Conservation (phyloP, 805 yeast genomes). For the Pachysolen tannophilus region DNA sequence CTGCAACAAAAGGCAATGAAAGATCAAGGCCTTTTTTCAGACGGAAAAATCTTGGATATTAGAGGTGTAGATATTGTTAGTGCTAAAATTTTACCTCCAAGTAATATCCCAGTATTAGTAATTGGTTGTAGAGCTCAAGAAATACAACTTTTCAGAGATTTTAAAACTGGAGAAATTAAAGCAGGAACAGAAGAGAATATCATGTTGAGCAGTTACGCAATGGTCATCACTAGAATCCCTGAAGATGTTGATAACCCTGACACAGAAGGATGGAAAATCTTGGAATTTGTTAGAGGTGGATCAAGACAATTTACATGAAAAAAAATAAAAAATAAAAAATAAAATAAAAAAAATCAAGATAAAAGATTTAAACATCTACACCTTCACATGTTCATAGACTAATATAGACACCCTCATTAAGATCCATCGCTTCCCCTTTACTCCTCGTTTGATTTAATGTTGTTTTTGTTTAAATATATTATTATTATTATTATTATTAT, state of each 20-base stretch:
- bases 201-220: conserved; percentile 86
- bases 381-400: no score
- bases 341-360: not conserved
- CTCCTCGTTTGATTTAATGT: no score
- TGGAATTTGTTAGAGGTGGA: conserved; percentile 92
- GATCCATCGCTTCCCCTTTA: no score
- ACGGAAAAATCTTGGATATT: conserved; percentile 85
- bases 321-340: not conserved
- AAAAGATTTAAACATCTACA: not conserved
- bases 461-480: no score
- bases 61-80: conserved; percentile 91
- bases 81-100: conserved; percentile 82
- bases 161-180: conserved; percentile 87
- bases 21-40: conserved; percentile 87
- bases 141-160: conserved; percentile 78
- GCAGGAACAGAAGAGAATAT: conserved; percentile 96
- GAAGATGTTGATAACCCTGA: conserved; percentile 84
- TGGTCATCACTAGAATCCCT: conserved; percentile 90
- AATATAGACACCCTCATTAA: no score
- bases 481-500: no score
- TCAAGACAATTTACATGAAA: conserved; percentile 63
- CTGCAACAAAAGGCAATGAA: conserved; percentile 89
- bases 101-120: conserved; percentile 86
- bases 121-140: conserved; percentile 97
- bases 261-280: conserved; percentile 95